A percentile compares a stretch with the other conserved stretches of the same genome.
These are phyloP conservation scores for Mycena epipterygia DNA, from an alignment of 768 basidiomycete genomes.

Conservation along the genomic window DNA sequence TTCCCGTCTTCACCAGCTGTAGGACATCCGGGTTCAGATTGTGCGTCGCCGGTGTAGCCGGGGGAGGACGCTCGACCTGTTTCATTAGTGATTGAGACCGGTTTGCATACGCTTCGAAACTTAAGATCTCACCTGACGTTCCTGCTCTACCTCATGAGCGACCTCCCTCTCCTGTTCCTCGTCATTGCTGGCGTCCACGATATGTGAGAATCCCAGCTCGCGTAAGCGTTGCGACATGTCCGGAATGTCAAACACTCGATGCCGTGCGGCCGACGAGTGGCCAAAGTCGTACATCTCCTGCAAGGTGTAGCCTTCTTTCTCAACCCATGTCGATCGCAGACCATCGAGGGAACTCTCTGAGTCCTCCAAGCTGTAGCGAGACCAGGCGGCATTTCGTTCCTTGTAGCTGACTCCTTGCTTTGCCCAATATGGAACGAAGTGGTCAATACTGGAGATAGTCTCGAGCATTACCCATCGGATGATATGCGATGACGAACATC, in stretches of 20 bases:
- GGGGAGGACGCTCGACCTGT: slow-evolving; percentile 53
- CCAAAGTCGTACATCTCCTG: slow-evolving; percentile 5
- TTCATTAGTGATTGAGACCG: neutral
- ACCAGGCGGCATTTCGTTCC: neutral
- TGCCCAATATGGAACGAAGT: slow-evolving; percentile 9
- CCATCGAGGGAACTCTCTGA: neutral
- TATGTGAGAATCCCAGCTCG: slow-evolving; percentile 42
- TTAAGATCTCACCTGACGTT: slow-evolving; percentile 38
- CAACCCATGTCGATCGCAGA: neutral
- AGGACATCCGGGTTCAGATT: slow-evolving; percentile 42
- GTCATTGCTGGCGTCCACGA: slow-evolving; percentile 45
- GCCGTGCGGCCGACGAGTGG: neutral
- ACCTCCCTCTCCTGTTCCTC: slow-evolving; percentile 69
- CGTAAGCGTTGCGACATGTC: slow-evolving; percentile 42
- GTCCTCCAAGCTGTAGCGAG: neutral
- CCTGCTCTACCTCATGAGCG: slow-evolving; percentile 56
- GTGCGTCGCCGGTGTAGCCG: slow-evolving; percentile 44
- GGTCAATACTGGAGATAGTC: slow-evolving; percentile 6
- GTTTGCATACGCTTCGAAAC: neutral
- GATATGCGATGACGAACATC: slow-evolving; percentile 51
- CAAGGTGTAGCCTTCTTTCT: slow-evolving; percentile 1
- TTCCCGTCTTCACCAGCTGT: slow-evolving; percentile 47
- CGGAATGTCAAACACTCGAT: slow-evolving; percentile 29
- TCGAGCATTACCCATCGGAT: slow-evolving; percentile 58
- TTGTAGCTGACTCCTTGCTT: slow-evolving; percentile 15